phyloP scores from a whole-genome alignment of 768 basidiomycete genomes.

The Boletus rufocinnamomeus region DNA sequence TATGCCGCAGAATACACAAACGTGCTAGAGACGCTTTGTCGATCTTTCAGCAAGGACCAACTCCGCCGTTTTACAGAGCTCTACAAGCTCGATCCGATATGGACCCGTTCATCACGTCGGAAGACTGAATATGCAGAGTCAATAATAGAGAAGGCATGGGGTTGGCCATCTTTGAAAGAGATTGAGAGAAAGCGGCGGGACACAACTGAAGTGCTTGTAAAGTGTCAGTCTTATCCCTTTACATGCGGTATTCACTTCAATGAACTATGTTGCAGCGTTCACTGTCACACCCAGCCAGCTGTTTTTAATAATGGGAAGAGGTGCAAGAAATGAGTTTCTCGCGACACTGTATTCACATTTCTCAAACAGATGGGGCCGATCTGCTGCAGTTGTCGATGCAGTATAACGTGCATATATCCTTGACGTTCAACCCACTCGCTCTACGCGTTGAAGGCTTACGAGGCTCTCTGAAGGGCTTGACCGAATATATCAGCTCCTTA shows the following conservation, averaged over 20 bases:
- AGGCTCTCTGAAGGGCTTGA: constrained; percentile 50
- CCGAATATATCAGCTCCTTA: constrained; percentile 47
- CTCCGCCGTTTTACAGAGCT: constrained; percentile 53
- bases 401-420: constrained; percentile 63
- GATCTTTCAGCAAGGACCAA: constrained; percentile 65
- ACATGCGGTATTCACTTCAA: constrained; percentile 2
- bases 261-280: constrained; percentile 45
- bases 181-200: constrained; percentile 53
- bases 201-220: constrained; percentile 46
- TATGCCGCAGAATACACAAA: constrained; percentile 57
- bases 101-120: constrained; percentile 36
- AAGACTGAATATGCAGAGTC: constrained; percentile 46
- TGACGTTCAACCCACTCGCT: constrained; percentile 55
- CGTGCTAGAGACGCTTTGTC: constrained; percentile 54
- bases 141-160: constrained; percentile 68
- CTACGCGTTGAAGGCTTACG: constrained; percentile 61
- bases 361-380: constrained; percentile 58
- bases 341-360: constrained; percentile 14
- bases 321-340: constrained; percentile 35
- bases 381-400: constrained; percentile 58
- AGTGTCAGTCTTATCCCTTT: constrained; percentile 42
- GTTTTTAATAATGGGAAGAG: constrained; percentile 73
- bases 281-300: constrained; percentile 58
- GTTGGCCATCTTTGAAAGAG: constrained; percentile 61
- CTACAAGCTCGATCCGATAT: constrained; percentile 44